Evolutionary conservation across 768 basidiomycete genomes (phyloP), one percentile per base, ranked within the genome.

Genomic region (Xerocomus brunneocitrinus): DNA sequence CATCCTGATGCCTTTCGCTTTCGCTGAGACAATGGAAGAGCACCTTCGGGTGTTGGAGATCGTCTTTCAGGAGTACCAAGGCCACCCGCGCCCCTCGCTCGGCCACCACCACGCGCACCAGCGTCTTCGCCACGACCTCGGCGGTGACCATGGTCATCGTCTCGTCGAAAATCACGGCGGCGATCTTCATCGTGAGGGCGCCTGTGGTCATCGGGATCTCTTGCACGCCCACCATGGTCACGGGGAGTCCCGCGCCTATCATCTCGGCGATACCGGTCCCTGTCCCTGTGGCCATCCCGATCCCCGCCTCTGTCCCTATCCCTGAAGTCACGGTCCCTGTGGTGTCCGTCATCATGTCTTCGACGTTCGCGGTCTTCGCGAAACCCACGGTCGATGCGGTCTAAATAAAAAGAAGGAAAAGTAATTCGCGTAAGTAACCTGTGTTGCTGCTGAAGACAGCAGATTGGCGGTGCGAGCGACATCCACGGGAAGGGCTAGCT

Each of bases 1-100:
- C 97, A 99, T 0, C 91, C 90, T 42, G 91, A 93, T 5, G 91
- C 89, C 62, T 90, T 91, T 28, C 94, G 77, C 67, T 87, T 88
- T 57, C 94, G 77, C 66, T 98, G 91, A 8, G 88, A 87, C 57
- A 99, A 72, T 0, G 91, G 85, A 39, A 84, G 74, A 13, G 84
- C 81, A 45, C 87, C 89, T 64, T 91, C 85, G 0, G 97, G 97
- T 9, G 95, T 98, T 9, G 95, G 95, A 0, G 88, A 91, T 61
- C 94, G 74, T 60, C 89, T 76, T 57, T 91, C 90, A 2, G 85
- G 88, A 13, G 88, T 85, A 22, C 84, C 87, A 25, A 72, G 68
- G 9, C 77, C 76, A 35, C 79, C 76, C 36, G 66, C 69, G 22
- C 70, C 68, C 53, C 79, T 75, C 41, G 77, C 79, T 44, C 79